Percentiles rank a stretch among this genome's conserved stretches.
Conservation (phyloP, 1,139 yeast genomes). For the Blastobotrys proliferans region DNA sequence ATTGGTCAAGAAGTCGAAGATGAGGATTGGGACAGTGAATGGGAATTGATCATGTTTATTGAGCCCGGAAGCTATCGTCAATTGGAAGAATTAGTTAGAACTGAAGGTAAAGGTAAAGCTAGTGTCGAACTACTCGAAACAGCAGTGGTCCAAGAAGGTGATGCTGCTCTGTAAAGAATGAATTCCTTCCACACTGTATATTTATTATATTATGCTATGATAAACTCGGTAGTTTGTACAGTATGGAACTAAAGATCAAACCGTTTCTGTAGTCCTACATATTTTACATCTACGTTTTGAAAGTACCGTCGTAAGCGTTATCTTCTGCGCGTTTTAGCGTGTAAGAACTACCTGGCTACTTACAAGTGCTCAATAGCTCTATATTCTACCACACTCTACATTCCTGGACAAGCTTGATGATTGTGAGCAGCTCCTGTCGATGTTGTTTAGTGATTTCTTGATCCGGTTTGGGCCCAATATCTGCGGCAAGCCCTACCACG, state of each 20-base stretch:
- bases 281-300: too few species aligned
- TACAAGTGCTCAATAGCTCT: not conserved
- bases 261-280: too few species aligned
- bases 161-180: constrained; percentile 17
- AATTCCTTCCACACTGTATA: not conserved
- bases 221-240: too few species aligned
- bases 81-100: constrained; percentile 56
- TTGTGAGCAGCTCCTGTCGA: constrained; percentile 32
- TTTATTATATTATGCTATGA: too few species aligned
- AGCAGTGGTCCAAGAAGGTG: constrained; percentile 74
- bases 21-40: constrained; percentile 45
- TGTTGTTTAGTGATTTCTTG: constrained; percentile 26
- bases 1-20: constrained; percentile 52
- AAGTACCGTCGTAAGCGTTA: too few species aligned
- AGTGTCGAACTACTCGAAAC: constrained; percentile 81
- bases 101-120: constrained; percentile 54
- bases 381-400: constrained; percentile 33
- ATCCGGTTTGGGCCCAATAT: constrained; percentile 30
- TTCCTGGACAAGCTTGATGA: constrained; percentile 32
- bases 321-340: too few species aligned
- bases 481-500: constrained; percentile 36
- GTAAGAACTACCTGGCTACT: constrained; percentile 1
- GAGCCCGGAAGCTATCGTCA: constrained; percentile 85
- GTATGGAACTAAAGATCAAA: too few species aligned
- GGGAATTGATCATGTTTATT: constrained; percentile 67